Percentiles rank a stretch among this genome's conserved stretches.
Evolutionary conservation across 495 filamentous ascomycete genomes (phyloP).

Genomic region (Penicillium simplicissimum): DNA sequence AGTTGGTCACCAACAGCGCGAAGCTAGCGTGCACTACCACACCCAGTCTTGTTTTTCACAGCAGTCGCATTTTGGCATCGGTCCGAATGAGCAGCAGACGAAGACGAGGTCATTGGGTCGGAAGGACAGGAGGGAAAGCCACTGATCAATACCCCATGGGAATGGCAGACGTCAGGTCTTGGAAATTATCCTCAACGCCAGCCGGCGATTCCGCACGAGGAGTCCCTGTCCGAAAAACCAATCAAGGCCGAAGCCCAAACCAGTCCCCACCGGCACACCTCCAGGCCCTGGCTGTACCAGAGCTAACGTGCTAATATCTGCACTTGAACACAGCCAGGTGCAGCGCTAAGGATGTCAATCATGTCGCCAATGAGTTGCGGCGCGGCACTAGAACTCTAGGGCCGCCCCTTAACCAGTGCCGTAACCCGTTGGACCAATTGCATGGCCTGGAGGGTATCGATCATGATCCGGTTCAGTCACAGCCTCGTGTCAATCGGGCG

Average conservation of each 20-base stretch:
- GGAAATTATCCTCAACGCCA: not conserved
- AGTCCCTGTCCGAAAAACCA: not conserved
- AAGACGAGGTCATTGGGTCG: not conserved
- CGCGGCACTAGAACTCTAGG: not conserved
- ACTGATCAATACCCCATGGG: not conserved
- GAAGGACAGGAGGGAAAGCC: not conserved
- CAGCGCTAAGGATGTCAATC: not conserved
- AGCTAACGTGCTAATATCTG: not conserved
- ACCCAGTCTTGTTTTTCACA: not conserved
- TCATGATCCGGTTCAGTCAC: conserved; percentile 1
- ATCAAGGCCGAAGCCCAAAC: not conserved
- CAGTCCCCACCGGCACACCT: not conserved
- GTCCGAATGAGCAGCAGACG: not conserved
- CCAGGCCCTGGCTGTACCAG: not conserved
- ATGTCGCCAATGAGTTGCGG: conserved; percentile 1
- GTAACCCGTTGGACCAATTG: conserved; percentile 9
- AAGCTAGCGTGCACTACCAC: not conserved
- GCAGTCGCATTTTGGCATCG: not conserved
- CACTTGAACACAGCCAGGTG: not conserved
- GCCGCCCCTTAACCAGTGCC: not conserved
- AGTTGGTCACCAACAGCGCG: not conserved
- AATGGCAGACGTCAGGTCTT: not conserved
- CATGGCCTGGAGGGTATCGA: not conserved
- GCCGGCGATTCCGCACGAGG: not conserved
- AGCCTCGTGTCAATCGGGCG: conserved; percentile 2